These are phyloP conservation scores for Breynia disticha DNA, from an alignment of 441 rosid species.

Conservation along the genomic window DNA sequence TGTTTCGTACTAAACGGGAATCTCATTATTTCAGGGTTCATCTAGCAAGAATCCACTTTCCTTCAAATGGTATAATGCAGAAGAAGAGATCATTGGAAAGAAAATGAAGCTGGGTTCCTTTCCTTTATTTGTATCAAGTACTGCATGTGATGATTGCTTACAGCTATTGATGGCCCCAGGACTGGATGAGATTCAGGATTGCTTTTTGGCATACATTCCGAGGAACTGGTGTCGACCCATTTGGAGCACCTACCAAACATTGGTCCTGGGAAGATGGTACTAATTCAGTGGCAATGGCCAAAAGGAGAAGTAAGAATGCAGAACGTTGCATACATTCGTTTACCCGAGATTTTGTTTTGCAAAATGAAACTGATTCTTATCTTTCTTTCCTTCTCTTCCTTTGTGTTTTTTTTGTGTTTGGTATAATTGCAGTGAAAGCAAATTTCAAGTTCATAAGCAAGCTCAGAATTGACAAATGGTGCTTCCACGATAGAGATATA, in stretches of 20 bases:
- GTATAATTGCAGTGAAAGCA: slow-evolving; percentile 69
- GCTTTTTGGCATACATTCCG: slow-evolving; percentile 99
- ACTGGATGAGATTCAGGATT: slow-evolving; percentile 94
- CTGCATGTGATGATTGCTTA: slow-evolving; percentile 13
- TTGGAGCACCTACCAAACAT: slow-evolving; percentile 74
- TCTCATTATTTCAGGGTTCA: slow-evolving; percentile 43
- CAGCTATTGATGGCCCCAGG: slow-evolving; percentile 30
- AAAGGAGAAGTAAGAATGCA: slow-evolving; percentile 74
- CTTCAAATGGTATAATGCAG: slow-evolving; percentile 84
- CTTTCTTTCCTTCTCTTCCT: background rate
- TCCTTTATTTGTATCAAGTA: slow-evolving; percentile 6
- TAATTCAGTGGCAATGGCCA: slow-evolving; percentile 84
- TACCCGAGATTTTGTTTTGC: background rate
- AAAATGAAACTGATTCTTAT: slow-evolving; percentile 2
- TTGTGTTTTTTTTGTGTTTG: background rate
- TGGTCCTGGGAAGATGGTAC: slow-evolving; percentile 99
- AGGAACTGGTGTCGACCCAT: slow-evolving; percentile 82
- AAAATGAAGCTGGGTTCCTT: slow-evolving; percentile 72
- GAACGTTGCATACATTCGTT: background rate
- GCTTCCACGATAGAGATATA: slow-evolving; percentile 96
- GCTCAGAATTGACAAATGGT: slow-evolving; percentile 92
- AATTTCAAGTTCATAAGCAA: slow-evolving; percentile 87
- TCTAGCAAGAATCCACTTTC: slow-evolving; percentile 67
- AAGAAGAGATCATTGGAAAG: slow-evolving; percentile 86
- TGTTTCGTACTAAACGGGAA: no score